These are phyloP conservation scores for Drechslerella coelobrocha DNA, from an alignment of 2,329 filamentous ascomycete genomes.

Conservation along the genomic window DNA sequence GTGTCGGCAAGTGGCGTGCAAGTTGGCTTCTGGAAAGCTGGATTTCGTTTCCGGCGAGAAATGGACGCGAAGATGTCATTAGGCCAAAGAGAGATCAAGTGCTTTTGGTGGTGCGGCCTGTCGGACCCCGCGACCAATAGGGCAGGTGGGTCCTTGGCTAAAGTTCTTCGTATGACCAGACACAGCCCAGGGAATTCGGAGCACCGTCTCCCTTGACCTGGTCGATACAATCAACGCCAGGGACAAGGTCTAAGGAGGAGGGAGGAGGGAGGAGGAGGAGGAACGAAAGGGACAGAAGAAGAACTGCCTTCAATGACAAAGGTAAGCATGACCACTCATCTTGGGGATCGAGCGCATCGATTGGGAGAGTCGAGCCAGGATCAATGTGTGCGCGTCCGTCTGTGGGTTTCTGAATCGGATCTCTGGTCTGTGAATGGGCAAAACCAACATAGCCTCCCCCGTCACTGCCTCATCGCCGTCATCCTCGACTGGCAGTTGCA, in stretches of 20 bases:
- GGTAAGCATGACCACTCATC: slow-evolving; percentile 23
- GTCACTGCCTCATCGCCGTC: slow-evolving; percentile 40
- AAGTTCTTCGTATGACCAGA: slow-evolving; percentile 42
- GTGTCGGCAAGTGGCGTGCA: slow-evolving; percentile 1
- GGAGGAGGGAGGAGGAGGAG: not conserved
- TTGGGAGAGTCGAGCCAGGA: slow-evolving; percentile 27
- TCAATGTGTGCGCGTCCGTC: slow-evolving; percentile 36
- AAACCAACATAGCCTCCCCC: slow-evolving; percentile 44
- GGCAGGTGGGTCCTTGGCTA: slow-evolving; percentile 42
- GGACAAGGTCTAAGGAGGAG: slow-evolving; percentile 8
- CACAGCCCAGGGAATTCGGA: slow-evolving; percentile 40
- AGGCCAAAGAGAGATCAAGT: slow-evolving; percentile 6
- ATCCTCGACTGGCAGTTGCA: slow-evolving; percentile 13
- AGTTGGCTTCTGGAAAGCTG: slow-evolving; percentile 2
- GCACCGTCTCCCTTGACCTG: slow-evolving; percentile 29
- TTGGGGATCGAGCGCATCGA: slow-evolving; percentile 23
- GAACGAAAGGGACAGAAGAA: not conserved
- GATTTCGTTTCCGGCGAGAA: slow-evolving; percentile 1
- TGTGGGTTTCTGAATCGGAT: slow-evolving; percentile 40
- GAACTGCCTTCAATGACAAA: not conserved
- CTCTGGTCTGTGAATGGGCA: slow-evolving; percentile 45
- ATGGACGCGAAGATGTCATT: slow-evolving; percentile 16
- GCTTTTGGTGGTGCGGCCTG: slow-evolving; percentile 33
- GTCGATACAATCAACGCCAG: slow-evolving; percentile 41
- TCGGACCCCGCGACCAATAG: slow-evolving; percentile 50